Base-by-base conservation (phyloP, 768 basidiomycete species). In the Suillus clintonianus region DNA sequence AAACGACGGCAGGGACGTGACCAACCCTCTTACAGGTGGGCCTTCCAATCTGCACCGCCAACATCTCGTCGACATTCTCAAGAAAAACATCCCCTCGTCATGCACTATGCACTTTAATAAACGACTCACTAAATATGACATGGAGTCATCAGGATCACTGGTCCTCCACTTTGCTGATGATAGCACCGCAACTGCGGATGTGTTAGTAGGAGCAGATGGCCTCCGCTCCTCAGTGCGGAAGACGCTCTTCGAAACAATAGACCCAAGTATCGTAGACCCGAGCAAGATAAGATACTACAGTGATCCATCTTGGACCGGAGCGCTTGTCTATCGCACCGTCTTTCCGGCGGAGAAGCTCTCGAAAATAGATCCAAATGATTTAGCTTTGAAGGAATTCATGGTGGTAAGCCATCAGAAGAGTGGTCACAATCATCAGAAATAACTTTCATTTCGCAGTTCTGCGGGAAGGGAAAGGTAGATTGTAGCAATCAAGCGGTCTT, bases 201-300 rank as follows among this genome's bases (percentile, higher is more conserved):
- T 82, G 27, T 73, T 82, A 7, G 68, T 81, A 51, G 81, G 79
- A 6, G 78, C 77, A 57, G 80, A 82, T 64, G 81, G 81, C 17
- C 77, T 82, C 47, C 64, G 59, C 41, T 65, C 64, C n/a, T 34
- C 64, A 4, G 60, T 64, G 10, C 68, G 69, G 15, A 61, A 57
- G 11, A 48, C 58, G 10, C 59, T 70, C 62, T 63, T 61, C 55
- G 65, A 45, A 36, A 34, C 73, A 72, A 36, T 69, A 67, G 13
- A 70, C 5, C 64, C 56, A 13, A 71, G 73, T 41, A 22, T 71
- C 19, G 66, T 76, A 22, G 62, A 61, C 22, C 60, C 66, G 13
- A 56, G 59, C n/a, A 17, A 11, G 34, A 22, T 69, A 17, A 22
- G 61, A 19, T 32, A 61, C 5, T 43, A 42, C 7, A 57, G 65